Percentiles rank a stretch among this genome's conserved stretches.
phyloP scores from a whole-genome alignment of 1,284 basidiomycete genomes.

The Sporisorium graminicola region DNA sequence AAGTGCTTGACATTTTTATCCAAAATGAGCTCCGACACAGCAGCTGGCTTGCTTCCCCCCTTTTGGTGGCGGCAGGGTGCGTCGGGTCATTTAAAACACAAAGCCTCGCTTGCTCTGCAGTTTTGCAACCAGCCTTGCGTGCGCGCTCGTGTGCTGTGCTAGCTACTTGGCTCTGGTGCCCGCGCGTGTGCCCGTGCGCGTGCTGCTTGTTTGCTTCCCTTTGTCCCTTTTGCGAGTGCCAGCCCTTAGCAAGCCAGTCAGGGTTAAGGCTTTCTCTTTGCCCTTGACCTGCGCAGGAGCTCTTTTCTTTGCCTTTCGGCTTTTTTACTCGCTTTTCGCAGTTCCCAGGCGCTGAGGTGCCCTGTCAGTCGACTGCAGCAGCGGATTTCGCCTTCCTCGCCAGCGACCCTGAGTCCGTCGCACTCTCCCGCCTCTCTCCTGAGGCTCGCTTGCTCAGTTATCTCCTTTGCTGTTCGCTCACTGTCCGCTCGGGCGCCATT shows the following conservation, averaged over 20 bases:
- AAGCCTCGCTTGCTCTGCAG: neutral
- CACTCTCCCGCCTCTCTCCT: neutral
- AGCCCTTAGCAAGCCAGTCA: neutral
- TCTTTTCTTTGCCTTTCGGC: neutral
- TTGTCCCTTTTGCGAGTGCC: neutral
- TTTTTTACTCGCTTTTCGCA: neutral
- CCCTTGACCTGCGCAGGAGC: no score
- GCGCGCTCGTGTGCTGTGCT: neutral
- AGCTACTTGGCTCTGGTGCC: neutral
- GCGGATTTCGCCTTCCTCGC: neutral
- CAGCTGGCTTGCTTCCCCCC: neutral
- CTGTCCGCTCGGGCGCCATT: neutral
- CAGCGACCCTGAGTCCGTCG: neutral
- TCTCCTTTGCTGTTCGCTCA: neutral
- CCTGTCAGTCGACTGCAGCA: neutral
- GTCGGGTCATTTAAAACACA: neutral
- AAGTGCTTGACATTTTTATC: neutral
- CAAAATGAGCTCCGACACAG: slow-evolving; percentile 7
- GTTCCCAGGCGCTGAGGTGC: neutral
- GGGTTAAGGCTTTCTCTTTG: neutral
- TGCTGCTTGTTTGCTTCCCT: neutral
- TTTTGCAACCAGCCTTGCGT: neutral
- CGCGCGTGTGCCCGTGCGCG: neutral
- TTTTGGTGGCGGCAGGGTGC: neutral
- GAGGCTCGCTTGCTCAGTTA: slow-evolving; percentile 2